Evolutionary conservation across 345 rosid genomes (phyloP), one percentile per base, ranked within the genome.

Genomic region (Lepidium africanum): DNA sequence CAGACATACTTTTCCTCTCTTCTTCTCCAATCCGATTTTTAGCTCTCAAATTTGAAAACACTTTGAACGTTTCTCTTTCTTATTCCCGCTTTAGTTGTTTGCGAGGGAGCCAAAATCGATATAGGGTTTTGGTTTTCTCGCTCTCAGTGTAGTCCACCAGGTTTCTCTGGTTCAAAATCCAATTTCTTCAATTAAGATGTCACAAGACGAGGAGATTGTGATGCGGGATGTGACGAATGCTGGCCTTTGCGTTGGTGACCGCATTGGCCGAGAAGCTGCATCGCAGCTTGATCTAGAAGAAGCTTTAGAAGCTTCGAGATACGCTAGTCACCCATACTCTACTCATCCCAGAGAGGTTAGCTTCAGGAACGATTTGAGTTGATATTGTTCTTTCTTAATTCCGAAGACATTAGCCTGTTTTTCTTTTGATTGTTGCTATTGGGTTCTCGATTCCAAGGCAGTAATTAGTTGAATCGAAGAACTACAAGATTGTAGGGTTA

Each of bases 321-420:
- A 91, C 70, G 86, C 87, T 14, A 91, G 96, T 83, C 96, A 94
- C 59, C 97, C 99, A 0, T 91, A 94, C 74, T 86, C 96, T 5
- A 74, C 89, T 62, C 96, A 87, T 61, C 99, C 96, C 37, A 81
- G 91, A 58, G 96, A 89, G 92, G 99, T 91, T 67, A 27, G 42
- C 65, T 69, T 23, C 77, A 64, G n/a, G 9, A 51, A 57, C 21
- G 48, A 33, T 11, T 53, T 6, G 0, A 3, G 3, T 15, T 53
- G 36, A 21, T 41, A 10, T 37, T 65, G 9, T 10, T 57, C 5
- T 23, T 11, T n/a, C 13, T 6, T 30, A 1, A 0, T 30, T 6
- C 7, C 9, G 46, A 50, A 57, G 68, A 36, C 37, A 39, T 65
- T 59, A 69, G 60, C 75, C 35, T 10, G n/a, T 12, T 35, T 30